These are phyloP conservation scores for Geoglossum glabrum DNA, from an alignment of 495 filamentous ascomycete species.

Conservation along the genomic window DNA sequence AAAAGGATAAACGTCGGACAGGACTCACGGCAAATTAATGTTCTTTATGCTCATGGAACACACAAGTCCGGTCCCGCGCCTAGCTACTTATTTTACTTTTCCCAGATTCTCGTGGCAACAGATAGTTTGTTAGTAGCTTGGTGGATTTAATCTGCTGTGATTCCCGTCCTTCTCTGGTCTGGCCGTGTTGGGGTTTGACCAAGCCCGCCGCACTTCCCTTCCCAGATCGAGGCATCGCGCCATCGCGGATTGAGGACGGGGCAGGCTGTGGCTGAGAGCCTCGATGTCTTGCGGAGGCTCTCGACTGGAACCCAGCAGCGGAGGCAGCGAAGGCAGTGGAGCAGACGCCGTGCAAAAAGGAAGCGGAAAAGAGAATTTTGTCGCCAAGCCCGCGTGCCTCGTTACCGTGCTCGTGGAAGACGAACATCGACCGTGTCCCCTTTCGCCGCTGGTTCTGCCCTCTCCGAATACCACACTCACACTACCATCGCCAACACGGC, in stretches of 20 bases:
- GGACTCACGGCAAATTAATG: background rate
- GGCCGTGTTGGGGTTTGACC: background rate
- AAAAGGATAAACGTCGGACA: too few relatives aligned
- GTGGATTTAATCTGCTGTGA: background rate
- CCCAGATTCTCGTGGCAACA: background rate
- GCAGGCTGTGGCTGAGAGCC: background rate
- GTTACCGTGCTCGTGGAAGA: background rate
- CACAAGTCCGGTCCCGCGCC: background rate
- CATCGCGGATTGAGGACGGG: background rate
- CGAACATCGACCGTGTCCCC: background rate
- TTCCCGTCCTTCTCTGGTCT: background rate
- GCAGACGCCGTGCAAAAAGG: too few relatives aligned
- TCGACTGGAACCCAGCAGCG: background rate
- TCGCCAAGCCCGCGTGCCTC: background rate
- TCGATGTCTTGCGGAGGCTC: background rate
- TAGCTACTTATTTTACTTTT: background rate
- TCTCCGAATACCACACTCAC: background rate
- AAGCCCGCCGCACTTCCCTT: background rate
- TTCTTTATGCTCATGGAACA: background rate
- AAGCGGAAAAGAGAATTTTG: background rate
- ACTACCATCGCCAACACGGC: background rate
- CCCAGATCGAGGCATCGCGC: background rate
- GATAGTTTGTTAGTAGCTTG: background rate
- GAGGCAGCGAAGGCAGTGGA: background rate
- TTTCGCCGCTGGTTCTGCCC: background rate